These are phyloP conservation scores for Auricularia sp. DNA, from an alignment of 768 basidiomycete genomes.

Conservation along the genomic window DNA sequence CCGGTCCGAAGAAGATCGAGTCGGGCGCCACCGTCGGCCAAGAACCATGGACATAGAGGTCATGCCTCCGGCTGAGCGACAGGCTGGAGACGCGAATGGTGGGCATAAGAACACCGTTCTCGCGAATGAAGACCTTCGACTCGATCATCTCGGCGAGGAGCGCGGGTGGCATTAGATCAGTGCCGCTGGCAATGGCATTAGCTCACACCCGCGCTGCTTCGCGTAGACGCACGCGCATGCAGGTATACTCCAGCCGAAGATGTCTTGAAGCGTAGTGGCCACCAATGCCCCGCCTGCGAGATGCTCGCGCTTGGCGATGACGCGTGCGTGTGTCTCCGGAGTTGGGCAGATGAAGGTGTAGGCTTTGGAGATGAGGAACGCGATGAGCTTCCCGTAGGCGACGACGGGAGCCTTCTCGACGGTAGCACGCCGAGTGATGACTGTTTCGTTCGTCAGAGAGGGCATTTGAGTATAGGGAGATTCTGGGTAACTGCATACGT, in stretches of 20 bases:
- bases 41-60: conserved; percentile 1
- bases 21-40: conserved; percentile 2
- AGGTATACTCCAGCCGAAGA: not conserved
- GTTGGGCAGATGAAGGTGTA: not conserved
- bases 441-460: too few relatives aligned
- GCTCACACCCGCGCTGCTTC: not conserved
- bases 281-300: not conserved
- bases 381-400: too few relatives aligned
- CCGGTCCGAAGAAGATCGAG: conserved; percentile 2
- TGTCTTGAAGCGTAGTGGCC: not conserved
- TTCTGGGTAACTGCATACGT: too few relatives aligned
- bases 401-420: too few relatives aligned
- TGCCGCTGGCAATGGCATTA: not conserved
- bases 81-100: not conserved
- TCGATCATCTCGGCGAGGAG: not conserved
- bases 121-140: not conserved
- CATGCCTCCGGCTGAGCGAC: not conserved
- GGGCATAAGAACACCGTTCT: not conserved
- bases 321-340: not conserved
- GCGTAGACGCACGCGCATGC: not conserved
- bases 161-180: not conserved
- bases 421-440: too few relatives aligned
- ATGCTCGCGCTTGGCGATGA: not conserved
- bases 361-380: too few relatives aligned
- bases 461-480: too few relatives aligned